Evolutionary conservation across 345 rosid species (phyloP), one percentile per base, ranked within the genome.

Genomic region (Capsella bursapastoris): DNA sequence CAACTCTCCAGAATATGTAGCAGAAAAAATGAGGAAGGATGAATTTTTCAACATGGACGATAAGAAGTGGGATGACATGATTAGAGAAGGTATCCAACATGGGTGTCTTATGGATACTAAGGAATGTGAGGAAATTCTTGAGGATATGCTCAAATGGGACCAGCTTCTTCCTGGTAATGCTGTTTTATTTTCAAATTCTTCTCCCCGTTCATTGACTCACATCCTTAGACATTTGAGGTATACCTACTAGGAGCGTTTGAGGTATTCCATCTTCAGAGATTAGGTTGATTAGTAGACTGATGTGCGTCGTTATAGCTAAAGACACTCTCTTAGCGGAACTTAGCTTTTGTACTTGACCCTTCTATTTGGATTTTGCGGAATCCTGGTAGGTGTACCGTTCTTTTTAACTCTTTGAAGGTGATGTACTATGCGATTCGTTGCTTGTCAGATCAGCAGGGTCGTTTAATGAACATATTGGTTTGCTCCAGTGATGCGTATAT

Each of bases 141-240:
- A 95, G 81, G 97, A 87, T 82, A 92, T 89, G 93, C 92, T 90
- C 70, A 76, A 83, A 59, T 92, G 97, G 99, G 93, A 89, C 70
- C 89, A 87, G 62, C 97, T 95, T 34, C 97, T 92, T 78, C 96
- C 97, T 51, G 92, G 96, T 91, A 83, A 64, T 62, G 35, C 6
- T 7, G 14, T 8, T 73, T 48, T 55, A 6, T 37, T 4, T 25
- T 44, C 27, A 28, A 37, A 27, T 27, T 22, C 16, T 11, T 22
- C 25, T 22, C 25, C 2, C 25, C 11, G 0, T 18, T 73, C 43
- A 34, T 58, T 0, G 28, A 16, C 52, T 77, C 62, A 56, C 45
- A 4, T 64, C 7, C 55, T 70, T 48, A 63, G 57, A n/a, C 52
- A 44, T 56, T 51, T 22, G 70, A 22, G 18, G 18, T 16, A 38